phyloP scores from a whole-genome alignment of 176 grass and related monocot genomes.

The Hyparrhenia diplandra region DNA sequence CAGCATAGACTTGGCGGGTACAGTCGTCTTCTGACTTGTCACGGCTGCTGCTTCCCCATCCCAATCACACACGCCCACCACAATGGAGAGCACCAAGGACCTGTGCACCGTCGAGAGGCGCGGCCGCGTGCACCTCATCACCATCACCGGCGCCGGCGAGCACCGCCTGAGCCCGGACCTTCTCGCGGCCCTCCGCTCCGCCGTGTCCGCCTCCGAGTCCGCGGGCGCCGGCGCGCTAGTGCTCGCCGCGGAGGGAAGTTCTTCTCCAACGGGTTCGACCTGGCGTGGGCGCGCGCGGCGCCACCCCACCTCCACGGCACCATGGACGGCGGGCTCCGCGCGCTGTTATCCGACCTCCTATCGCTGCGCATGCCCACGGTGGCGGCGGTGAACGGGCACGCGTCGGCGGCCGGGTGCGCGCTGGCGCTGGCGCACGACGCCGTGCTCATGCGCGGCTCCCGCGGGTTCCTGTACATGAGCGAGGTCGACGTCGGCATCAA shows the following conservation, averaged over 20 bases:
- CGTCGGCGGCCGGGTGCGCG: conserved; percentile 38
- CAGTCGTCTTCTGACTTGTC: neutral
- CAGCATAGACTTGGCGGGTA: neutral
- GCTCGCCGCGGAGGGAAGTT: conserved; percentile 46
- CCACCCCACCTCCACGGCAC: neutral
- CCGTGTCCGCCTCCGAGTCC: conserved; percentile 11
- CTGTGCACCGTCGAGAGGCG: conserved; percentile 52
- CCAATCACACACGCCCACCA: neutral
- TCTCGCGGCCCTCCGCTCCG: conserved; percentile 33
- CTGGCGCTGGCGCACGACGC: conserved; percentile 61
- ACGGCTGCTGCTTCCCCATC: neutral
- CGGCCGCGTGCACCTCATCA: conserved; percentile 44
- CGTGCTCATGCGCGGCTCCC: conserved; percentile 54
- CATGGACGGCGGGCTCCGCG: conserved; percentile 21
- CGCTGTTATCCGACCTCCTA: conserved; percentile 45
- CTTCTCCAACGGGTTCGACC: conserved; percentile 73
- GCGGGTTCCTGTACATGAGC: conserved; percentile 88
- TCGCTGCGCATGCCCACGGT: conserved; percentile 61
- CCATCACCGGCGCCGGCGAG: conserved; percentile 45
- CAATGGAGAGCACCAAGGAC: neutral
- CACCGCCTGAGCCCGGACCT: conserved; percentile 44
- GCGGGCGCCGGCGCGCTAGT: conserved; percentile 30
- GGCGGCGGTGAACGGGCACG: conserved; percentile 52
- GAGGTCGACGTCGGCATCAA: conserved; percentile 66
- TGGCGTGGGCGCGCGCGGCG: conserved; percentile 34